phyloP scores from a whole-genome alignment of 202 grass and related monocot genomes.

The Zizania palustris region DNA sequence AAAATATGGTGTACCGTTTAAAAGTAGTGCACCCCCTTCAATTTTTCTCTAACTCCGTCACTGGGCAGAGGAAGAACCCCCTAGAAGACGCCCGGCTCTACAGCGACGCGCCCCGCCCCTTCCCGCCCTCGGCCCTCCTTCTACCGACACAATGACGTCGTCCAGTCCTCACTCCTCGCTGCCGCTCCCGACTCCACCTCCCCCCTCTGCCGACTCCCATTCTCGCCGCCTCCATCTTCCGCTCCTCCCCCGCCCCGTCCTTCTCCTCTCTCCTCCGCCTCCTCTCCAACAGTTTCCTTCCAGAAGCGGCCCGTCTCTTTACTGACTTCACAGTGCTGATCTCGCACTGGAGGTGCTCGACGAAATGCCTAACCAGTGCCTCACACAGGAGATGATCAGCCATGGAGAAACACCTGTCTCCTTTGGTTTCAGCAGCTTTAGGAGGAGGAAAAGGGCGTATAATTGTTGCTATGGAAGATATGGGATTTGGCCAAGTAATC shows the following conservation, averaged over 20 bases:
- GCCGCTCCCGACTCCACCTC: constrained; percentile 36
- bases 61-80: too few species aligned
- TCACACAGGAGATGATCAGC: constrained; percentile 75
- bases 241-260: constrained; percentile 62
- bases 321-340: constrained; percentile 56
- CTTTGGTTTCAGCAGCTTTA: constrained; percentile 47
- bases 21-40: too few species aligned
- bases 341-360: constrained; percentile 62
- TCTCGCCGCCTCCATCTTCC: constrained; percentile 51
- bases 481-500: constrained; percentile 4
- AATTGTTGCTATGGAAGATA: background rate
- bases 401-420: constrained; percentile 68
- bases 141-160: constrained; percentile 78
- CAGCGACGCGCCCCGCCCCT: constrained; percentile 49
- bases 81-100: constrained; percentile 56
- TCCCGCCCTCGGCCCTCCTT: constrained; percentile 52
- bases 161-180: constrained; percentile 62
- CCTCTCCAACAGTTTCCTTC: constrained; percentile 39
- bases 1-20: too few species aligned
- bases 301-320: constrained; percentile 54
- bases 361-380: constrained; percentile 62
- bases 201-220: constrained; percentile 32
- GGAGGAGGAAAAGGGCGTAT: constrained; percentile 20
- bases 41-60: too few species aligned
- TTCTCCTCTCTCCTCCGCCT: constrained; percentile 69